Evolutionary conservation across 228 moss, liverwort and hornwort species (phyloP).

Genomic region (Sphagnum fallax): DNA sequence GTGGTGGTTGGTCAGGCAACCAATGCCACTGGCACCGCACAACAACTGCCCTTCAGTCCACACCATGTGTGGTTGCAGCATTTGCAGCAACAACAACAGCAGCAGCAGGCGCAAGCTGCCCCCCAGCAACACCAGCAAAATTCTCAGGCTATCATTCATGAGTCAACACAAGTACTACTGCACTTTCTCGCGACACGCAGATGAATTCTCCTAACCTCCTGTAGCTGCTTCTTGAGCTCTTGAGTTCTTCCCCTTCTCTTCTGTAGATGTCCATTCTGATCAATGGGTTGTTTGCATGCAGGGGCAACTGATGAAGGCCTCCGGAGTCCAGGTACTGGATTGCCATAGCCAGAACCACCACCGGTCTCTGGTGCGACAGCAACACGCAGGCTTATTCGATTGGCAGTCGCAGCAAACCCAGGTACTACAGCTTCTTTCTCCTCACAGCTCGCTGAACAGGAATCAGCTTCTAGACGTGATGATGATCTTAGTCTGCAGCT

Average conservation of each 20-base stretch:
- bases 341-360: slow-evolving; percentile 24
- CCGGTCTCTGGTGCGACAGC: slow-evolving; percentile 12
- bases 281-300: neutral
- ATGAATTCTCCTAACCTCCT: too few species aligned
- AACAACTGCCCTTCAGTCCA: slow-evolving; percentile 48
- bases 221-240: neutral
- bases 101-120: slow-evolving; percentile 36
- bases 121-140: slow-evolving; percentile 17
- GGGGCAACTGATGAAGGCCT: slow-evolving; percentile 15
- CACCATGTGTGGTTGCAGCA: slow-evolving; percentile 96
- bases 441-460: neutral
- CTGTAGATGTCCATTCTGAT: neutral
- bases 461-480: neutral
- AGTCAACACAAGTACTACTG: slow-evolving; percentile 27
- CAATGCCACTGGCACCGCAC: neutral
- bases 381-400: slow-evolving; percentile 60
- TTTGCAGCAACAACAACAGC: slow-evolving; percentile 69
- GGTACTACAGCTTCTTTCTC: neutral
- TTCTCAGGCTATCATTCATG: slow-evolving; percentile 18
- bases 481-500: too few species aligned
- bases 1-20: neutral
- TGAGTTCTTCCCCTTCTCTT: neutral
- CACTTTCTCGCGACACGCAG: neutral
- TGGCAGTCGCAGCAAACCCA: slow-evolving; percentile 24
- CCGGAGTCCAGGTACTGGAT: slow-evolving; percentile 18